Evolutionary conservation across 495 filamentous ascomycete genomes (phyloP).

Genomic region (Penicillium silybi): DNA sequence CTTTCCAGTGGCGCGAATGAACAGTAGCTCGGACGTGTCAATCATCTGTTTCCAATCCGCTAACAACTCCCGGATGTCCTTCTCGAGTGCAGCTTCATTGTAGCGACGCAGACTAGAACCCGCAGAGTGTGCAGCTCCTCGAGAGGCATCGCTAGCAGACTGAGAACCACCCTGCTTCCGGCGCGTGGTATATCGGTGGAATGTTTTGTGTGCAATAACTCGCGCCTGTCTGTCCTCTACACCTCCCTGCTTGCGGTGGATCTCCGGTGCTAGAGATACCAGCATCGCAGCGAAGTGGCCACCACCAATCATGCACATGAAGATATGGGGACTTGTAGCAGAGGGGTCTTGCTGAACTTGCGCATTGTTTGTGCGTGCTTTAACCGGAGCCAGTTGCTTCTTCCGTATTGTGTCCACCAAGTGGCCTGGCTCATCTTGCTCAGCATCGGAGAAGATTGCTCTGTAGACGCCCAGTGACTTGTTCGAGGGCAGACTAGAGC

Average conservation of each 20-base stretch:
- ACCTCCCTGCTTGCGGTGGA: constrained; percentile 65
- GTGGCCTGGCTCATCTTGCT: constrained; percentile 58
- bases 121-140: constrained; percentile 89
- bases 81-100: constrained; percentile 83
- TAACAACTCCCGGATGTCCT: constrained; percentile 76
- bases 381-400: constrained; percentile 69
- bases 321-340: constrained; percentile 73
- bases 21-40: constrained; percentile 75
- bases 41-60: constrained; percentile 79
- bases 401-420: constrained; percentile 63
- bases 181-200: constrained; percentile 93
- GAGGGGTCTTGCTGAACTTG: constrained; percentile 47
- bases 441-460: constrained; percentile 68
- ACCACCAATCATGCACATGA: constrained; percentile 97
- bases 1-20: constrained; percentile 82
- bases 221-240: constrained; percentile 73
- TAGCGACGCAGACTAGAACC: constrained; percentile 86
- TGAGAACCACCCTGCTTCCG: constrained; percentile 95
- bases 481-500: constrained; percentile 67
- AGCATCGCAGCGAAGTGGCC: constrained; percentile 98
- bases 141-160: constrained; percentile 84
- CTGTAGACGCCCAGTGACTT: constrained; percentile 82
- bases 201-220: constrained; percentile 92
- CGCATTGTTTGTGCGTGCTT: constrained; percentile 40
- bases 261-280: constrained; percentile 77